Evolutionary conservation across 2,329 filamentous ascomycete species (phyloP), one percentile per base, ranked within the genome.

Genomic region (Hypoxylon sp.): DNA sequence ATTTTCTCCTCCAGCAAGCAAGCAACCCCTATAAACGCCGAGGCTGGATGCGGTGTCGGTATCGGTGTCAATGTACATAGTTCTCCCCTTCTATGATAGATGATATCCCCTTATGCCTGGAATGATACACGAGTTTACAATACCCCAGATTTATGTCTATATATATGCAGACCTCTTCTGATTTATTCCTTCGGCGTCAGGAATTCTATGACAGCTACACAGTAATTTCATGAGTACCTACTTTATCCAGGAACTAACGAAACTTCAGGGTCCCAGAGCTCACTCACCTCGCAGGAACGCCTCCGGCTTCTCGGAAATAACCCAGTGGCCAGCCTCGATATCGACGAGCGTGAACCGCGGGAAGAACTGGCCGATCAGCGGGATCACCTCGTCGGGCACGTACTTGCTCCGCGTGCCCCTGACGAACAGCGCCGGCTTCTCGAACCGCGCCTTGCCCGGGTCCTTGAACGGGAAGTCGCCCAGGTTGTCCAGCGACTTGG

Each of bases 391-490:
- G 78, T 97, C 92, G 4, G 92, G 88, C 2, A 97, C 89, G 79
- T 97, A 97, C 73, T 86, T 88, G 81, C 92, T 95, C 79, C 85
- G 84, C 0, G 91, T 94, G 17, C 93, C 93, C 59, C 93, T 83
- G 6, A 98, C 86, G 73, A 98, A 94, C 22, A 98, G 84, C 13
- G 94, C 91, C 0, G 90, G 92, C 69, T 94, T 94, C 73, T 89
- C 85, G 77, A 93, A 98, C 27, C 90, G 85, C 35, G 84, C 82
- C 70, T 86, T 81, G n/a, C 88, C 85, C 0, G 94, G 90, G 74
- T 94, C 85, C 72, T 88, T 91, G 82, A 91, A 97, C 0, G 96
- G 95, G 76, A 99, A 99, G 74, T 97, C 93, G 1, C 92, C 94
- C 83, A 98, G 88, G 71, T 92, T 85, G 73, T 90, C 87, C 44